A percentile compares a stretch with the other conserved stretches of the same genome.
phyloP scores from a whole-genome alignment of 352 stramenopile genomes.

The Globisporangium okanoganense region DNA sequence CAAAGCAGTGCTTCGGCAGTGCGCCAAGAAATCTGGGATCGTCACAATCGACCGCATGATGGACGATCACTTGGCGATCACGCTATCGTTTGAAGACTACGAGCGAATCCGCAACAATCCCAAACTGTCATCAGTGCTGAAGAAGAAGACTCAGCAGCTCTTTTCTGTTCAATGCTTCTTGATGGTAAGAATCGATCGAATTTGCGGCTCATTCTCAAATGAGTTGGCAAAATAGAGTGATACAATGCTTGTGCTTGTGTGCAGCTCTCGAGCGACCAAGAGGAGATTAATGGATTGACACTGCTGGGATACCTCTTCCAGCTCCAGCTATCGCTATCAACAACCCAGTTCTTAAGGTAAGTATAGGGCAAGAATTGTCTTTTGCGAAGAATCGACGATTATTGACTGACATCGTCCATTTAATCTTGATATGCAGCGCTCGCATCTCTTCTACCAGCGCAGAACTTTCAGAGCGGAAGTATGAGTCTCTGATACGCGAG shows the following conservation, averaged over 20 bases:
- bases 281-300: slow-evolving; percentile 35
- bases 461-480: slow-evolving; percentile 28
- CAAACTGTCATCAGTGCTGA: background rate
- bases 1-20: slow-evolving; percentile 24
- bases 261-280: slow-evolving; percentile 35
- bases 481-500: slow-evolving; percentile 24
- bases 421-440: slow-evolving; percentile 13
- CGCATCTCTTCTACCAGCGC: slow-evolving; percentile 1
- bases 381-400: background rate
- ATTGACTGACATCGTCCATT: background rate
- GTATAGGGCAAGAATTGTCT: background rate
- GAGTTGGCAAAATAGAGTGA: background rate
- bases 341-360: slow-evolving; percentile 13
- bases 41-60: slow-evolving; percentile 35
- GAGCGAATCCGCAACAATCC: slow-evolving; percentile 14
- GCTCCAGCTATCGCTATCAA: slow-evolving; percentile 32
- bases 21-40: slow-evolving; percentile 20
- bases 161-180: slow-evolving; percentile 35
- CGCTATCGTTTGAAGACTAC: slow-evolving; percentile 48
- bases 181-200: slow-evolving; percentile 25
- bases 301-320: slow-evolving; percentile 47
- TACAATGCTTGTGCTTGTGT: slow-evolving; percentile 1
- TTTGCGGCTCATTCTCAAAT: too few species aligned
- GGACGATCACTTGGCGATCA: slow-evolving; percentile 22
- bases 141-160: slow-evolving; percentile 24